phyloP scores from a whole-genome alignment of 2,329 filamentous ascomycete genomes.

The Leptographium radiaticola region DNA sequence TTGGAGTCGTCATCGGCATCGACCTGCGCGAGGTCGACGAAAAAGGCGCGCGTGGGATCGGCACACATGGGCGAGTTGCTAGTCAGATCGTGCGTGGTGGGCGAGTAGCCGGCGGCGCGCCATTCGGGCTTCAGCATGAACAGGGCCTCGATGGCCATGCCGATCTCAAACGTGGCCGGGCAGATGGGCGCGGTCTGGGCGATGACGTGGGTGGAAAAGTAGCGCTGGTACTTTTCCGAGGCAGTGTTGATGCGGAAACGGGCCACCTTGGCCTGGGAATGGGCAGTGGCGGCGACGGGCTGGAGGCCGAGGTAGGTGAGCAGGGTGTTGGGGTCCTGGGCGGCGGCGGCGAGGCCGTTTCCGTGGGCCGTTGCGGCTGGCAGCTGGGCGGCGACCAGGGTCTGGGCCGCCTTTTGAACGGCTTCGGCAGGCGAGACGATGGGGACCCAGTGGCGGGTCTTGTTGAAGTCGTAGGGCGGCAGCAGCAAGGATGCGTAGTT shows the following conservation, averaged over 20 bases:
- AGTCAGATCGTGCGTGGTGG: slow-evolving; percentile 17
- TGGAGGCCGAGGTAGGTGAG: slow-evolving; percentile 9
- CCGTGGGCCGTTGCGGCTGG: no score
- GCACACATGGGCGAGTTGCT: slow-evolving; percentile 21
- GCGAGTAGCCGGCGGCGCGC: slow-evolving; percentile 10
- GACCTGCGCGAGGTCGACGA: background rate
- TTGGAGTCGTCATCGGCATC: background rate
- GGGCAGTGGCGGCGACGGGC: background rate
- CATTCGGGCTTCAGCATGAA: slow-evolving; percentile 14
- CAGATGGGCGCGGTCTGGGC: slow-evolving; percentile 23
- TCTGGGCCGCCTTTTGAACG: slow-evolving; percentile 8
- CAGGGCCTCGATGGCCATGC: slow-evolving; percentile 20
- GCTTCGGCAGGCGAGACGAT: slow-evolving; percentile 6
- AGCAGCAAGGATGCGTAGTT: slow-evolving; percentile 15
- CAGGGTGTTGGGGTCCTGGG: slow-evolving; percentile 2
- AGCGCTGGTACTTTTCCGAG: slow-evolving; percentile 18
- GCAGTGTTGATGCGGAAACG: slow-evolving; percentile 29
- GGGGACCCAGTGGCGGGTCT: slow-evolving; percentile 22
- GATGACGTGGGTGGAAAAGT: slow-evolving; percentile 25
- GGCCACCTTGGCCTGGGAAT: slow-evolving; percentile 4
- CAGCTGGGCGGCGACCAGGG: background rate
- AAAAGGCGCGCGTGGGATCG: slow-evolving; percentile 10
- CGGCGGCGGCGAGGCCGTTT: background rate
- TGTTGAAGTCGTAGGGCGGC: slow-evolving; percentile 29
- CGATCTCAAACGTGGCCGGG: slow-evolving; percentile 23